These are phyloP conservation scores for Neurospora sp. DNA, from an alignment of 495 filamentous ascomycete species.

Conservation along the genomic window DNA sequence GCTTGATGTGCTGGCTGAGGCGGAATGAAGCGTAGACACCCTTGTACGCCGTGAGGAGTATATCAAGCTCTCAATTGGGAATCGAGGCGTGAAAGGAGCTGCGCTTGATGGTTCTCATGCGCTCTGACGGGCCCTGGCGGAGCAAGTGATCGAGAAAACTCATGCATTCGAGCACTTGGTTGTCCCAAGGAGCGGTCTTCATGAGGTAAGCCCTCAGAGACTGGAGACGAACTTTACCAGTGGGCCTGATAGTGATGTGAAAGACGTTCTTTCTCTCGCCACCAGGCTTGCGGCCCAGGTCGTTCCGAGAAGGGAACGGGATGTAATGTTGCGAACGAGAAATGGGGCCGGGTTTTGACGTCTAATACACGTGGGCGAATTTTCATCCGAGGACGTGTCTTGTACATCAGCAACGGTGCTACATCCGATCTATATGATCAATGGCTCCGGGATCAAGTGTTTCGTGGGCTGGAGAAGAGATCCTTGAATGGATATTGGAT, in stretches of 20 bases:
- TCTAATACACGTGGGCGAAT: too few relatives aligned
- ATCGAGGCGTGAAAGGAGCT: conserved; percentile 56
- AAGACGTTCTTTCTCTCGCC: too few relatives aligned
- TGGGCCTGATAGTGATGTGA: conserved; percentile 32
- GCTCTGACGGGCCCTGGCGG: conserved; percentile 58
- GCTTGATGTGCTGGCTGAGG: conserved; percentile 64
- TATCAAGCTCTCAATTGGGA: background rate
- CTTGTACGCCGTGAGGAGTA: background rate
- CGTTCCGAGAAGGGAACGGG: too few relatives aligned
- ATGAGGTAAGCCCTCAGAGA: conserved; percentile 56
- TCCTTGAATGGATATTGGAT: too few relatives aligned
- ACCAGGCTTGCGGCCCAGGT: too few relatives aligned
- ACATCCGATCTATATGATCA: too few relatives aligned
- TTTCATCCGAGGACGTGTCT: too few relatives aligned
- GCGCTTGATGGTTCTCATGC: conserved; percentile 59
- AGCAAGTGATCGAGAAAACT: conserved; percentile 87
- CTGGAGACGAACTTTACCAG: conserved; percentile 52
- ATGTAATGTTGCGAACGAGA: too few relatives aligned
- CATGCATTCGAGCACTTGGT: conserved; percentile 61
- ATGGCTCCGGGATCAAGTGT: too few relatives aligned
- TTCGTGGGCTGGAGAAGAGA: too few relatives aligned
- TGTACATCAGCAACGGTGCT: too few relatives aligned
- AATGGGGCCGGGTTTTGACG: too few relatives aligned
- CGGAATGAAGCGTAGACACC: background rate
- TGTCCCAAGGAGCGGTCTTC: conserved; percentile 47